phyloP scores from a whole-genome alignment of 116 monocot species.

The Iris pallida region DNA sequence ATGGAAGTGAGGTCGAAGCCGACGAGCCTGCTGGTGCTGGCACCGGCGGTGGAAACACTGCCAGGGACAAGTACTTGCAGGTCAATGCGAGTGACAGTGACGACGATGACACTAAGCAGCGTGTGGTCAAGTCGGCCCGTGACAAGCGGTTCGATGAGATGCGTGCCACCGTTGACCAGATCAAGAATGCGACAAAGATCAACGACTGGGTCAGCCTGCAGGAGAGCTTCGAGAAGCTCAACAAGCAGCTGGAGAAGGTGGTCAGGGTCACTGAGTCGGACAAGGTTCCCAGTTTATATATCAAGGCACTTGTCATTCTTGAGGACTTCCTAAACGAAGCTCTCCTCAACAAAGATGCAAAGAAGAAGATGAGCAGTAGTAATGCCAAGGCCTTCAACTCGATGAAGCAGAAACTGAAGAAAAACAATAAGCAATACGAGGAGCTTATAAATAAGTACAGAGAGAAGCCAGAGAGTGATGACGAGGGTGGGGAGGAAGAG shows the following conservation, averaged over 20 bases:
- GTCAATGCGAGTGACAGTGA: constrained; percentile 51
- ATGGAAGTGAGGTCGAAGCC: constrained; percentile 27
- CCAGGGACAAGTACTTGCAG: constrained; percentile 26
- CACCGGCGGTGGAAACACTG: background rate
- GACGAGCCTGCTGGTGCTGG: constrained; percentile 8
- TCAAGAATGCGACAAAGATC: constrained; percentile 84
- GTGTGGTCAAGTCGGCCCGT: constrained; percentile 61
- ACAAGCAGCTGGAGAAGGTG: constrained; percentile 93
- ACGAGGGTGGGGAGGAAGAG: constrained; percentile 33
- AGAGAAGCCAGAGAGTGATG: constrained; percentile 67
- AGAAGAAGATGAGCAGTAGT: constrained; percentile 95
- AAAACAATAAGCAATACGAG: constrained; percentile 90
- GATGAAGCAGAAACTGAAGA: constrained; percentile 96
- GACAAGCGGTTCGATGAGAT: constrained; percentile 82
- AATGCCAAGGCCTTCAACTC: constrained; percentile 90
- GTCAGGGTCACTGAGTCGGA: constrained; percentile 53
- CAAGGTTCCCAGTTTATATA: constrained; percentile 53
- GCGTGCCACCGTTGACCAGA: constrained; percentile 72
- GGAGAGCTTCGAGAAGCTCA: constrained; percentile 89
- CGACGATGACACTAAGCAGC: constrained; percentile 49
- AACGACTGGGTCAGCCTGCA: constrained; percentile 92
- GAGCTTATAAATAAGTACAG: constrained; percentile 52
- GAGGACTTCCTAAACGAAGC: constrained; percentile 81
- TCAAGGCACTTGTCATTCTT: constrained; percentile 77
- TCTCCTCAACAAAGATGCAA: constrained; percentile 80